Conservation (phyloP, 495 filamentous ascomycete species). For the Lepraria neglecta region DNA sequence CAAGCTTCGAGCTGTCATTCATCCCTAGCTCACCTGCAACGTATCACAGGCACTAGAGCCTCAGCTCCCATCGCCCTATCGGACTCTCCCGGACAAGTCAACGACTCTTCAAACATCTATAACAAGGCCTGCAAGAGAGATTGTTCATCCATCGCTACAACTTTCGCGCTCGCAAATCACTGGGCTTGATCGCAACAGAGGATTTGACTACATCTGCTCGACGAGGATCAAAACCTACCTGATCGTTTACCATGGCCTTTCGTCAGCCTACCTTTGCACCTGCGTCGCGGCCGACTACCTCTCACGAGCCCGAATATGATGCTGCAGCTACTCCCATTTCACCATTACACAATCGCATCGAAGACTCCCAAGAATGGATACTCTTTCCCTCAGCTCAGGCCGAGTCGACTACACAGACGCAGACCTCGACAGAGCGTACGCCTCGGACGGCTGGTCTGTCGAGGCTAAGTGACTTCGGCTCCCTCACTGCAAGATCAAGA, state of each 20-base stretch:
- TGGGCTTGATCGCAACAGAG: not conserved
- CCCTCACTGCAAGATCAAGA: constrained; percentile 52
- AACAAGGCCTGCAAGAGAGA: not conserved
- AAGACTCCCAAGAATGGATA: constrained; percentile 89
- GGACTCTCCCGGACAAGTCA: not conserved
- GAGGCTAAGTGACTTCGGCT: constrained; percentile 79
- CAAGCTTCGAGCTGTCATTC: constrained; percentile 12
- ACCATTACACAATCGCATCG: constrained; percentile 38
- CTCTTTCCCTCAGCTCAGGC: constrained; percentile 60
- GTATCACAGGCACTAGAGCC: not conserved
- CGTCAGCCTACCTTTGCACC: constrained; percentile 64
- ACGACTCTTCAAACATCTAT: not conserved
- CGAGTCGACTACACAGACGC: constrained; percentile 55
- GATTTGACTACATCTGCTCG: not conserved
- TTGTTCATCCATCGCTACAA: not conserved
- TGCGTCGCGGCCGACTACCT: constrained; percentile 51
- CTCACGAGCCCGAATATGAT: constrained; percentile 43
- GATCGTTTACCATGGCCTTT: constrained; percentile 63
- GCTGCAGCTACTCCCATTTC: constrained; percentile 37
- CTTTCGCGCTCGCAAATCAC: not conserved
- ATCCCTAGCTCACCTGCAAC: not conserved
- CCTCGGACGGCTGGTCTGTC: constrained; percentile 66
- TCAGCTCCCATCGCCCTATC: constrained; percentile 1
- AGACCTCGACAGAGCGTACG: constrained; percentile 66
- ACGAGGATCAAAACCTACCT: not conserved